Base-by-base conservation (phyloP, 2,329 filamentous ascomycete genomes). In the Cladosporium austrohemisphaericum region DNA sequence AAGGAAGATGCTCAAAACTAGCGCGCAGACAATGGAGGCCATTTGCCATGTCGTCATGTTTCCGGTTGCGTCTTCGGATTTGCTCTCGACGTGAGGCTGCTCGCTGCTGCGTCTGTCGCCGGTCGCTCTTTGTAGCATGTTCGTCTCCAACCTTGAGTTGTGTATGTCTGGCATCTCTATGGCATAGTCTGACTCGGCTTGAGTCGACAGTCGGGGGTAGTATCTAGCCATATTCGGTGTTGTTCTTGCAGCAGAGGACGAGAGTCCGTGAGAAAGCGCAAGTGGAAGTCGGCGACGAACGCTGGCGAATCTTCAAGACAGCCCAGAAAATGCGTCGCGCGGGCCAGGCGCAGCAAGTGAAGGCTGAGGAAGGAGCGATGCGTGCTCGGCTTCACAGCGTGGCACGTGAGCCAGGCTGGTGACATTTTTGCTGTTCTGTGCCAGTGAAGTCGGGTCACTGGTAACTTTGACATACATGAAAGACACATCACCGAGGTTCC, bases 1-100 rank as follows among this genome's bases (percentile, higher is more conserved):
- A 41, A 58, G 62, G 52, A 67, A 65, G n/a, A 59, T 54, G 33
- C 52, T 46, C n/a, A 57, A 45, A 22, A 52, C 16, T 9, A 56
- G 38, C 2, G 51, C 40, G 22, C n/a, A 22, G 16, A 50, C 31
- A 5, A 50, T 38, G 35, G 41, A 32, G 32, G 33, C 16, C 36
- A 50, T 41, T 23, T 45, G 31, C 48, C 46, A 41, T 16, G 11
- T 16, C 18, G 26, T 26, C 26, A 49, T 7, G 25, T 31, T 20
- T 9, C 14, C 38, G 23, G 13, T 9, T 2, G 10, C 13, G 3
- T 4, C 18, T 10, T 31, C n/a, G 2, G 18, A 10, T 9, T 23
- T 5, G n/a, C 11, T 14, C 11, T 47, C 33, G 8, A 5, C 25
- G 25, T 18, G 33, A 14, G 16, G 25, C 18, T 19, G 9, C 4